These are phyloP conservation scores for Epipyxis sp. DNA, from an alignment of 108 stramenopile species.

Conservation along the genomic window DNA sequence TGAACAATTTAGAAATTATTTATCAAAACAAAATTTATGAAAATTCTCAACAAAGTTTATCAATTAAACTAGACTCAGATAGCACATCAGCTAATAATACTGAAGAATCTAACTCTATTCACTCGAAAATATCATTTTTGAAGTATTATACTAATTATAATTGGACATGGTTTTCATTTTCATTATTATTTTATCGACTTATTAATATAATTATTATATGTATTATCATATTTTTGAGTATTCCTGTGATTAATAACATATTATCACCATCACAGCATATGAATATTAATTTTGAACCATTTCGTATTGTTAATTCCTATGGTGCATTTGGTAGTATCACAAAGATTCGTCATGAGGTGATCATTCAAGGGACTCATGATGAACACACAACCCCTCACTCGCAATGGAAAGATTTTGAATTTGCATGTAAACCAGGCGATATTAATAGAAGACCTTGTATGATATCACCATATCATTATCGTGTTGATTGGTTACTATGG, in stretches of 20 bases:
- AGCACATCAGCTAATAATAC: too few species aligned
- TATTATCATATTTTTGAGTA: too few species aligned
- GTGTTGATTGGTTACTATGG: constrained; percentile 66
- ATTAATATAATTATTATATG: too few species aligned
- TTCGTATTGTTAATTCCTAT: constrained; percentile 68
- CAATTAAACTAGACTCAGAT: too few species aligned
- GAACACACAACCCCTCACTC: constrained; percentile 17
- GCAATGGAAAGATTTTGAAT: constrained; percentile 63
- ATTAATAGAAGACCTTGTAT: constrained; percentile 64
- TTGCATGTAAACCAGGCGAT: constrained; percentile 70
- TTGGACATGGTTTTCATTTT: too few species aligned
- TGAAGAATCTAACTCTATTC: too few species aligned
- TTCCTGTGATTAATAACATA: too few species aligned
- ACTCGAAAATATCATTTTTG: too few species aligned
- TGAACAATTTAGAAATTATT: not conserved
- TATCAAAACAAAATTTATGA: not conserved
- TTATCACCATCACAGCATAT: constrained; percentile 66
- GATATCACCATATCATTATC: constrained; percentile 73
- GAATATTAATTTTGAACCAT: constrained; percentile 64
- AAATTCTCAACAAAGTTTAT: not conserved
- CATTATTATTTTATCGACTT: too few species aligned
- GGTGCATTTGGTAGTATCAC: constrained; percentile 69
- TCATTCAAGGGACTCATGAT: constrained; percentile 56
- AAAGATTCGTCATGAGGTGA: constrained; percentile 59
- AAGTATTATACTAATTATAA: too few species aligned